Evolutionary conservation across 2,329 filamentous ascomycete genomes (phyloP).

Genomic region (Periconia sp.): DNA sequence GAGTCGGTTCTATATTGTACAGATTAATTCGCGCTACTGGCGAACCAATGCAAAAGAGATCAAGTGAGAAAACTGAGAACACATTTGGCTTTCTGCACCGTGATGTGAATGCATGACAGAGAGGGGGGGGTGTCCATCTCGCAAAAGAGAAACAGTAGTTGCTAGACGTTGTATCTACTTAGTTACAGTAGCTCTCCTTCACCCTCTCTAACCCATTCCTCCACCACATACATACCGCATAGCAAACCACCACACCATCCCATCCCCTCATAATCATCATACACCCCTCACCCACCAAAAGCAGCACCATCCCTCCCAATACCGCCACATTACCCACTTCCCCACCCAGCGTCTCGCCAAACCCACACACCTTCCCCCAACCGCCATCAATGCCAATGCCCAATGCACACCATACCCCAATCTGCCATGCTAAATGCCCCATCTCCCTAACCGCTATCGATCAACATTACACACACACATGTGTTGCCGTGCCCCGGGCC

Average conservation of each 20-base stretch:
- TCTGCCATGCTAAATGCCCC: too few species aligned
- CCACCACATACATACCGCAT: too few species aligned
- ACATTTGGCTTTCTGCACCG: neutral
- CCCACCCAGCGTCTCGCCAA: slow-evolving; percentile 19
- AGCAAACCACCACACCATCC: neutral
- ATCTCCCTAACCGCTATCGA: slow-evolving; percentile 5
- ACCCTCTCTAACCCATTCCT: neutral
- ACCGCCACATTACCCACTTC: slow-evolving; percentile 2
- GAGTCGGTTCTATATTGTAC: slow-evolving; percentile 4
- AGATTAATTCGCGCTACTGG: slow-evolving; percentile 5
- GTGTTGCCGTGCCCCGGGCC: too few species aligned
- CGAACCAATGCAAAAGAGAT: slow-evolving; percentile 9
- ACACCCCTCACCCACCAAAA: neutral
- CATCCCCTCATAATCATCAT: too few species aligned
- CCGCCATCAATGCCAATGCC: neutral
- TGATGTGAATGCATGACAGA: too few species aligned
- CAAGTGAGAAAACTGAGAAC: neutral
- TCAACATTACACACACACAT: too few species aligned
- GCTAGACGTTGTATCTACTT: too few species aligned
- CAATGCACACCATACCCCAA: too few species aligned
- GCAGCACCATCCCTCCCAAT: neutral
- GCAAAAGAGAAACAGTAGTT: too few species aligned
- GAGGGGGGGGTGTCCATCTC: too few species aligned
- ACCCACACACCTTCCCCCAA: neutral
- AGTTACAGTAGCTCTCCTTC: too few species aligned